Conservation (phyloP, 768 basidiomycete genomes). For the Boletales sp. region DNA sequence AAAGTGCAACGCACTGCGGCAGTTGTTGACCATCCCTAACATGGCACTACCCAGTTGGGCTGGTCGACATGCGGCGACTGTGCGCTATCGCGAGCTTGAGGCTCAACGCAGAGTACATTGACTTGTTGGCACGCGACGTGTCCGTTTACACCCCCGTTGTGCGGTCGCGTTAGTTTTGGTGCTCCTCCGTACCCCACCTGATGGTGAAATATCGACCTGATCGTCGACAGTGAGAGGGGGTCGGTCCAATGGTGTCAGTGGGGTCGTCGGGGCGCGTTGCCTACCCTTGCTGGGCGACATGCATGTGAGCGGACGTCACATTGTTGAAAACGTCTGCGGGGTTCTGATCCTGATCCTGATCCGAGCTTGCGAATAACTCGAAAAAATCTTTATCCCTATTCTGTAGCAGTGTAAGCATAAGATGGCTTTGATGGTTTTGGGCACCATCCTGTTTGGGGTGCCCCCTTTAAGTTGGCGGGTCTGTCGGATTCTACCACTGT, state of each 20-base stretch:
- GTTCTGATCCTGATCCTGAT: no score
- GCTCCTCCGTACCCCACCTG: conserved; percentile 18
- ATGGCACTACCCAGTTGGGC: conserved; percentile 2
- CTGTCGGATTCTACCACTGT: no score
- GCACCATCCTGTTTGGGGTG: no score
- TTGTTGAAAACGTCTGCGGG: no score
- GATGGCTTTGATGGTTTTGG: no score
- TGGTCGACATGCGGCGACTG: conserved; percentile 15
- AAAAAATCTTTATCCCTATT: conserved; percentile 47
- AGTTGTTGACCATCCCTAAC: conserved; percentile 14
- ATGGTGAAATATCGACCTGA: conserved; percentile 7
- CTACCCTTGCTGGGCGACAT: conserved; percentile 13
- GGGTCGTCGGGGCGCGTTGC: conserved; percentile 22
- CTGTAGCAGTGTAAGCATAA: conserved; percentile 18
- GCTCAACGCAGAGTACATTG: conserved; percentile 6
- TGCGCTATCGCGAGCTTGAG: conserved; percentile 13
- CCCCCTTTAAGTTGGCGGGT: no score
- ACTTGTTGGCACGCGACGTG: conserved; percentile 22
- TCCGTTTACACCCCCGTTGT: conserved; percentile 27
- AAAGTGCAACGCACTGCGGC: conserved; percentile 19
- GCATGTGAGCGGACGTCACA: conserved; percentile 9
- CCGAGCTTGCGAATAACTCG: conserved; percentile 49
- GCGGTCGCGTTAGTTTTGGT: conserved; percentile 13
- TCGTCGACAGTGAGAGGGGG: conserved; percentile 26
- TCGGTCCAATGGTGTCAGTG: conserved; percentile 26